These are phyloP conservation scores for Cairneyella variabilis DNA, from an alignment of 495 filamentous ascomycete species.

Conservation along the genomic window DNA sequence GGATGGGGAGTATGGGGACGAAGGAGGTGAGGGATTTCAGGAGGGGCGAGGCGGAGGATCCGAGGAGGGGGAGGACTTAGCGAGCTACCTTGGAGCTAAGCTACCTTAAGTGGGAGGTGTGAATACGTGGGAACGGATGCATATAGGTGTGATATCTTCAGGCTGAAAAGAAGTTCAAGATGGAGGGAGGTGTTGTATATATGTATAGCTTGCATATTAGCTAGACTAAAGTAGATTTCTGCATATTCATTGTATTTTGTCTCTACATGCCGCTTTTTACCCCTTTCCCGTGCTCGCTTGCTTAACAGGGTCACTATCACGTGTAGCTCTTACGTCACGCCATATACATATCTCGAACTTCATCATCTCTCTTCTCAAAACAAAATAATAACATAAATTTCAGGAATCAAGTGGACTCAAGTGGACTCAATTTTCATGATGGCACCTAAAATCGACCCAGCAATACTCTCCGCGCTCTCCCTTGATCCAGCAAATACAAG, in stretches of 20 bases:
- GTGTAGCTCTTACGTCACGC: not conserved
- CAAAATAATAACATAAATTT: no score
- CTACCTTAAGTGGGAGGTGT: not conserved
- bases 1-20: conserved; percentile 83
- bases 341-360: not conserved
- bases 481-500: conserved; percentile 57
- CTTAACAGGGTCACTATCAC: not conserved
- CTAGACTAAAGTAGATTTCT: no score
- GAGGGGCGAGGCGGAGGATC: conserved; percentile 78
- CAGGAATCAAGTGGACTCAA: no score
- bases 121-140: not conserved
- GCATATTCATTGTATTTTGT: no score
- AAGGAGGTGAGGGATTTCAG: conserved; percentile 86
- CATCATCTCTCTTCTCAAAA: no score
- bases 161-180: no score
- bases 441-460: conserved; percentile 45
- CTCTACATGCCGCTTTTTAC: not conserved
- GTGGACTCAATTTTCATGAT: no score
- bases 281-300: not conserved
- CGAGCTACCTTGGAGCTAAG: not conserved
- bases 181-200: no score
- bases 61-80: conserved; percentile 52
- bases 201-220: no score
- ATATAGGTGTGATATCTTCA: conserved; percentile 3
- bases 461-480: conserved; percentile 61